Base-by-base conservation (phyloP, 257 asterid species). In the Forsythia viridissima region DNA sequence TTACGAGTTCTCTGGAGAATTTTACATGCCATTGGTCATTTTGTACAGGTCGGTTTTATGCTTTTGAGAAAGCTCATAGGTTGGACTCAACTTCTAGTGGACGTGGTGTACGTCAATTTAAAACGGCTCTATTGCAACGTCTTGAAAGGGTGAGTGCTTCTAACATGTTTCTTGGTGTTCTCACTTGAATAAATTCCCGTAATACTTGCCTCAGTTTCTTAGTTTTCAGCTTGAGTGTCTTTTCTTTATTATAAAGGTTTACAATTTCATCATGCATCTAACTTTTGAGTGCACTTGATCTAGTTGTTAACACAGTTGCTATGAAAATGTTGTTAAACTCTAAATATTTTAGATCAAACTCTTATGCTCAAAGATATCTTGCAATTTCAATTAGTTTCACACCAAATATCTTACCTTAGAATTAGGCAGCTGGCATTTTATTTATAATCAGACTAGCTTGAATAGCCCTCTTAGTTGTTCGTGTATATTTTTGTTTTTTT, bases 41-140 rank as follows among this genome's bases (percentile, higher is more conserved):
- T 46, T 38, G 42, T 48, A 30, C n/a, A 76, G 72, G 79, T 20
- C 72, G 59, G 79, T 76, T 76, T 61, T 76, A 76, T 76, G 79
- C 79, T 39, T 61, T 76, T 43, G 41, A 76, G 72, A 63, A 61
- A 44, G 79, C 72, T 75, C 79, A 75, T 38, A 24, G 61, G 41
- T 42, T 75, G 68, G 79, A 61, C 61, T 72, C 79, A 9, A 65
- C 61, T 4, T 75, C 59, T 7, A 75, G 72, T 75, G 79, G 79
- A 75, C 61, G 61, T 42, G 72, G 79, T 20, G 79, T 75, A 61
- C 72, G 72, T 42, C 72, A 61, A 65, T 75, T 75, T 21, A 75
- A 61, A 75, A 75, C 79, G 4, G 79, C 79, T 37, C 79, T 75
- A 40, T 42, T 61, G 30, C 72, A 61, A 61, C 61, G 72, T 1